Conservation (phyloP, 306 rosid species). For the Cucurbita maxima region DNA sequence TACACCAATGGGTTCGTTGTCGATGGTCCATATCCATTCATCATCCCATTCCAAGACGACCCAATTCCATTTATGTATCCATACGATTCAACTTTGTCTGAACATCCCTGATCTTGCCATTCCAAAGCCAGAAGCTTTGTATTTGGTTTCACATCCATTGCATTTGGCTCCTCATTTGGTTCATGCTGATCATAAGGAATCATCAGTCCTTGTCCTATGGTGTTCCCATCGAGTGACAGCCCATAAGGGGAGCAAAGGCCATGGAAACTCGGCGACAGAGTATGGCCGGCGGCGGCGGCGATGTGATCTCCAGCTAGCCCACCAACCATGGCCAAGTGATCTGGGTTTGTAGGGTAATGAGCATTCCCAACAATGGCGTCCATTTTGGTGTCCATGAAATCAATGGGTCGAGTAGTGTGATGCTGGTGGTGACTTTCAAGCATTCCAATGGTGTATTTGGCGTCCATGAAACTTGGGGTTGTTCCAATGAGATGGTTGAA, state of each 20-base stretch:
- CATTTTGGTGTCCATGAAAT: slow-evolving; percentile 68
- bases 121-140: slow-evolving; percentile 64
- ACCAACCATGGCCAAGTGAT: slow-evolving; percentile 23
- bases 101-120: slow-evolving; percentile 79
- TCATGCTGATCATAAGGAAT: slow-evolving; percentile 40
- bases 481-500: slow-evolving; percentile 32
- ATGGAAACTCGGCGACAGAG: slow-evolving; percentile 25
- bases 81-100: slow-evolving; percentile 43
- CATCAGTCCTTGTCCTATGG: slow-evolving; percentile 10
- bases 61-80: slow-evolving; percentile 53
- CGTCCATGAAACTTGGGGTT: background rate
- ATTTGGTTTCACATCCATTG: slow-evolving; percentile 72
- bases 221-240: slow-evolving; percentile 31
- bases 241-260: slow-evolving; percentile 41
- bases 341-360: slow-evolving; percentile 29
- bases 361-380: background rate
- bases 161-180: slow-evolving; percentile 17
- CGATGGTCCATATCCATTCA: slow-evolving; percentile 61
- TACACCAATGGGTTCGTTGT: slow-evolving; percentile 51
- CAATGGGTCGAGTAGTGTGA: slow-evolving; percentile 25
- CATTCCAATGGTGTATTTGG: slow-evolving; percentile 9
- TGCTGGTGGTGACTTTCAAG: slow-evolving; percentile 19
- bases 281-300: background rate
- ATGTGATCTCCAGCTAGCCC: slow-evolving; percentile 23
- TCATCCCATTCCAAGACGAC: slow-evolving; percentile 56